These are phyloP conservation scores for Limonium bicolor DNA, from an alignment of 148 eudicot species.

Conservation along the genomic window DNA sequence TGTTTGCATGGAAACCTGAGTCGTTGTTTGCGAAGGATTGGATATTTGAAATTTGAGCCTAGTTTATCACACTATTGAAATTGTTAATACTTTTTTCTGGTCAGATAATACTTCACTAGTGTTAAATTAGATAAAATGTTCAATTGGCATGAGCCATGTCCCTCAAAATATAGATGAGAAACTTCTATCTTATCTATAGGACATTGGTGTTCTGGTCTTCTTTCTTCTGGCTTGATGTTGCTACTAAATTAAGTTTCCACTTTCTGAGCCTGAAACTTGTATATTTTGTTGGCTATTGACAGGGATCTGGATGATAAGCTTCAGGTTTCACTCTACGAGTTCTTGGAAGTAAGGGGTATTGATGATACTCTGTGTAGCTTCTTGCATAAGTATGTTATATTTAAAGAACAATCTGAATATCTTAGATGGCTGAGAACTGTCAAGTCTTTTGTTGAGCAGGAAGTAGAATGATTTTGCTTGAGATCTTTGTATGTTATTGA, in stretches of 20 bases:
- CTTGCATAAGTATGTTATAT: conserved; percentile 45
- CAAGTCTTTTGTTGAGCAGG: conserved; percentile 42
- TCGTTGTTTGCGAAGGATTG: too few species aligned
- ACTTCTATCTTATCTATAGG: too few species aligned
- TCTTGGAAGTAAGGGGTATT: conserved; percentile 72
- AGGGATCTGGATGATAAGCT: conserved; percentile 87
- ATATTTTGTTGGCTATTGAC: conserved; percentile 17
- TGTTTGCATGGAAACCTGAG: too few species aligned
- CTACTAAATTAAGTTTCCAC: not conserved
- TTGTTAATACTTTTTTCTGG: not conserved
- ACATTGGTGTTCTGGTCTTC: not conserved
- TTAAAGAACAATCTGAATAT: conserved; percentile 55
- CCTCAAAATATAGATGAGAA: not conserved
- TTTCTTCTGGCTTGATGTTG: not conserved
- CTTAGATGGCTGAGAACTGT: conserved; percentile 64
- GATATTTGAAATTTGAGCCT: too few species aligned
- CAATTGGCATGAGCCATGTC: too few species aligned
- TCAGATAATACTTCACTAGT: not conserved
- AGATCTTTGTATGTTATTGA: not conserved
- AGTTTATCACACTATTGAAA: not conserved
- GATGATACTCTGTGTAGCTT: conserved; percentile 56
- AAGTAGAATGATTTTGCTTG: conserved; percentile 11
- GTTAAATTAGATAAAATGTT: too few species aligned
- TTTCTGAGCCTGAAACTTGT: not conserved
- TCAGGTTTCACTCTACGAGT: conserved; percentile 59